Evolutionary conservation across 1,139 yeast species (phyloP), one percentile per base, ranked within the genome.

Genomic region (Saccharomyces hybrid): DNA sequence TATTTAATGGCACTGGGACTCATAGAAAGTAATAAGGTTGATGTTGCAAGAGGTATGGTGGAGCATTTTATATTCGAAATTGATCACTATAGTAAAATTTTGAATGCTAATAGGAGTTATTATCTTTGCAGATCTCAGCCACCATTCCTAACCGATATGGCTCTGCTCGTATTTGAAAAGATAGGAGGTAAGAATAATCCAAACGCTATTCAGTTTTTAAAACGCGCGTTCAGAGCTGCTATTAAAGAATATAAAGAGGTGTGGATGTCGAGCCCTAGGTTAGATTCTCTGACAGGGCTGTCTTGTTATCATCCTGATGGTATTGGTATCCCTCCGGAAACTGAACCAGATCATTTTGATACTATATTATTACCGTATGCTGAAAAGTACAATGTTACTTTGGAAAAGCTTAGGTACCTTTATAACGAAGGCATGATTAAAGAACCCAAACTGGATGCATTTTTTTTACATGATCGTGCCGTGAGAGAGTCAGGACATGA

Each of bases 401-500:
- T 88, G 56, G 80, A 78, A n/a, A 90, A 87, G 59, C 89, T 93
- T 67, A 80, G 85, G 59, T 74, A 75, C 51, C 74, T 76, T 68
- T 93, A 91, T 72, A 89, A 93, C 65, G 71, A 75, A 50, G 85
- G 85, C 5, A 72, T 76, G 55, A 76, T 91, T 31, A 57, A 72
- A 7, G 97, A 89, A 64, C 95, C 96, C 0, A 82, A 76, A 14
- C 76, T 93, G 55, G 99, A 93, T 66, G 90, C 83, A 59, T 95
- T 89, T 70, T 88, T 93, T 70, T 71, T 88, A 54, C 96, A 93
- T 68, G 99, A 93, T 70, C 79, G 98, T 57, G 98, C 96, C 1
- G 96, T 93, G 14, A 81, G 99, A 66, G 99, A 93, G 71, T 85
- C 95, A 48, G 99, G 99, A 1, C 99, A 93, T 69, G 99, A 93